Evolutionary conservation across 1,284 basidiomycete species (phyloP), one percentile per base, ranked within the genome.

Genomic region (Pholiota adiposa): DNA sequence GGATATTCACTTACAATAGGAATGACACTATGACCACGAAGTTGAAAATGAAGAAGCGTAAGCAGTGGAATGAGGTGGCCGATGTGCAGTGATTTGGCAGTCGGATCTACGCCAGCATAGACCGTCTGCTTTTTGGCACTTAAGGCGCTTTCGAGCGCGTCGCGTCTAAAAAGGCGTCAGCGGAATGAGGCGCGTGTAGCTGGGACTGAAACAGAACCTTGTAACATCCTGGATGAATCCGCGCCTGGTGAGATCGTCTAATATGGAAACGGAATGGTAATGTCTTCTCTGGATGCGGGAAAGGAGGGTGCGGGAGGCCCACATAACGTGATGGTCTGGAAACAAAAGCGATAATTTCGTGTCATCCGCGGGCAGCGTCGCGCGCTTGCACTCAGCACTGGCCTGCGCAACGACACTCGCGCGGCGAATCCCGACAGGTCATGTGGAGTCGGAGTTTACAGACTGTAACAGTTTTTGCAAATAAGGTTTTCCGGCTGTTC

Each of bases 41-140:
- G 70, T 40, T 92, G 89, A 72, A 98, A 97, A 70, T 98, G 96
- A 21, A 97, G 77, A 49, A 98, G 74, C 49, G 86, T 89, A 65
- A 99, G 82, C 27, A 99, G 79, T 0, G 97, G 95, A 14, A 98
- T 77, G 1, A 99, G 84, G 71, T 99, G 97, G 2, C 97, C 97
- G 55, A 96, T 93, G 73, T 99, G 97, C 18, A 99, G 79, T 0
- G 93, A 90, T 31, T 77, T 79, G 1, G 96, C 96, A 1, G 95
- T 94, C 0, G 97, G 97, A 73, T 99, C 97, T 51, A 98, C 85
- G 38, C 97, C 97, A 12, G 88, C 82, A 72, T 99, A 99, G 16
- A 96, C 83, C 0, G 86, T 87, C 61, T 83, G 85, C 14, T 72
- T 75, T 49, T 68, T 66, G 2, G 71, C 65, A 52, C 70, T 62